Base-by-base conservation (phyloP, 495 filamentous ascomycete genomes). In the Daldinia caldariorum region DNA sequence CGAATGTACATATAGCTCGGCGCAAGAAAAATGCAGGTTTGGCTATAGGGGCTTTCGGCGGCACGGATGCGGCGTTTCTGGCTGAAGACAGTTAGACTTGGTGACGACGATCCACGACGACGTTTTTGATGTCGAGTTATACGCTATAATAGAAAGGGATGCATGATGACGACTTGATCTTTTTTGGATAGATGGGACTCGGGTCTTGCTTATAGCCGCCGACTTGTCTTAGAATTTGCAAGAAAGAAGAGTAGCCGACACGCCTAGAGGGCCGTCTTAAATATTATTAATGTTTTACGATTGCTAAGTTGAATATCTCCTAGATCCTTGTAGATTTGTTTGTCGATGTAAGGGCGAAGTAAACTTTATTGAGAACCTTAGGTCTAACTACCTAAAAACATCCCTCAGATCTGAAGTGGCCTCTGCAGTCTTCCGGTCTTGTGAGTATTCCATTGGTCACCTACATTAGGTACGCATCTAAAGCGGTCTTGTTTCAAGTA, bases 1-100 rank as follows among this genome's bases (percentile, higher is more conserved):
- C n/a, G 58, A 41, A 8, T 71, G 68, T 71, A 71, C 31, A 71
- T 66, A 71, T 29, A 51, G 54, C 43, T 38, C 8, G 63, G 58
- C 62, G 68, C 62, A 66, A 66, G 35, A 66, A 62, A 62, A 64
- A 63, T 16, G 29, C 43, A 38, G 37, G 9, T 70, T 63, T 58
- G 57, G 65, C 45, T 54, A 62, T 71, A 70, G 67, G 66, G 51
- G 50, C 26, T 50, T 26, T 20, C 12, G 68, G 51, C 18, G 53
- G 50, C 58, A 58, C 20, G 54, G 43, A 29, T 54, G 34, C 58
- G 62, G 68, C 68, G 68, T 71, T 71, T 39, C 55, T 26, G 57
- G 57, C 51, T 65, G 67, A 66, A 57, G 47, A 56, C 58, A 32
- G 56, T 66, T 16, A 9, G 57, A 61, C 61, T 45, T n/a, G 61